Evolutionary conservation across 2,329 filamentous ascomycete genomes (phyloP), one percentile per base, ranked within the genome.

Genomic region (Thielaviopsis populi): DNA sequence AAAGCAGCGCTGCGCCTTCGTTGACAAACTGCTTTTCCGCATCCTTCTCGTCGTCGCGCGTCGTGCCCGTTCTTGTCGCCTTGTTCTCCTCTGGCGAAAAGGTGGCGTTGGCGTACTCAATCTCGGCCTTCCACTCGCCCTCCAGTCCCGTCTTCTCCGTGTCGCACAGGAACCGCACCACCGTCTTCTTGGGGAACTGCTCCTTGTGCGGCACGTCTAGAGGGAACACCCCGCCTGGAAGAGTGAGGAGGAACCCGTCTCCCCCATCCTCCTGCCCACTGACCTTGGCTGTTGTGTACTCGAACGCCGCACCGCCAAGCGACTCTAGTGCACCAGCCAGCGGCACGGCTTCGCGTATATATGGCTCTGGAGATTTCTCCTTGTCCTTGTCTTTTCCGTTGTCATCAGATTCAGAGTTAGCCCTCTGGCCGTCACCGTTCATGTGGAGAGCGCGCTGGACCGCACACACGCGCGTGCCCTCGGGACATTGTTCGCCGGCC

Each of bases 121-220:
- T 81, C 67, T 81, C 76, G 2, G 78, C 72, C 54, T 80, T 77
- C 72, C 80, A 82, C 69, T 88, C 83, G 68, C 82, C 83, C 75
- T 96, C 91, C 6, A 86, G 80, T 0, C 91, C 91, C 8, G 84
- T 85, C 68, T 82, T 80, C 1, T 86, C 79, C 37, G 75, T 77
- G 70, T 95, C 87, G 75, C 94, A 99, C 22, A 91, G 72, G 69
- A 97, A 91, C 70, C 95, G 88, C 63, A 97, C 82, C 10, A 95
- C 80, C 2, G 91, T 89, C 70, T 83, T 85, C 73, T 95, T 88
- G 66, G 82, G 77, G 33, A 75, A 75, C 63, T 79, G 77, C 59
- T 79, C 76, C 62, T 79, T 78, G 7, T 69, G 63, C 1, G 70
- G 69, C 1, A 84, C 86, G 59, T 82, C 77, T 7, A 80, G 71